A percentile compares a stretch with the other conserved stretches of the same genome.
Evolutionary conservation across 208 protist genomes (phyloP).

Genomic region (Tritrichomonas musculus): DNA sequence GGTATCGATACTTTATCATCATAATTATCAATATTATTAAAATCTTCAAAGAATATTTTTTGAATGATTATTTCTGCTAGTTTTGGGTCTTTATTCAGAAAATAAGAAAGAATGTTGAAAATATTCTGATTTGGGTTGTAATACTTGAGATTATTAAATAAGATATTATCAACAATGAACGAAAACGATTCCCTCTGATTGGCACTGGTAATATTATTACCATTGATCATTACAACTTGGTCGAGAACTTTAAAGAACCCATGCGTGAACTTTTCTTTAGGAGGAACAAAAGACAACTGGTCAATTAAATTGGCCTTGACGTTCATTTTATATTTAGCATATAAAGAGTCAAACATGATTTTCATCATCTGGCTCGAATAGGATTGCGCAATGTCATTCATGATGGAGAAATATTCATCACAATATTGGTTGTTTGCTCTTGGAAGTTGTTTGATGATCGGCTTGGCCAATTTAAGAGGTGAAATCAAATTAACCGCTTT

Average conservation of each 20-base stretch:
- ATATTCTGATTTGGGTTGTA: neutral
- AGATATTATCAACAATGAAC: too few relatives aligned
- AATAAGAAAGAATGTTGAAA: neutral
- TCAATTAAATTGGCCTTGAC: neutral
- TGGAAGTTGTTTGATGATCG: neutral
- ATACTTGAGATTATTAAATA: neutral
- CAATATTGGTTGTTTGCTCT: neutral
- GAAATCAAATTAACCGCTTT: neutral
- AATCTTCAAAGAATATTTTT: neutral
- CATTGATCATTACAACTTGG: neutral
- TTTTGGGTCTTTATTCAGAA: too few relatives aligned
- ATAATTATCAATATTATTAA: neutral
- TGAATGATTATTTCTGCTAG: neutral
- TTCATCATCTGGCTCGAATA: neutral
- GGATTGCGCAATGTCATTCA: neutral
- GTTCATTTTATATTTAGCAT: neutral
- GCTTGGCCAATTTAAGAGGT: neutral
- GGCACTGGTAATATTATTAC: neutral
- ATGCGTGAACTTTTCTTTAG: neutral
- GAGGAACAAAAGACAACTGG: neutral
- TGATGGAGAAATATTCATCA: neutral
- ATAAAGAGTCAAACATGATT: neutral
- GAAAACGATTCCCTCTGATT: too few relatives aligned
- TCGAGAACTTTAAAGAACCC: neutral
- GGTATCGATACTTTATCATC: neutral